Base-by-base conservation (phyloP, 2,329 filamentous ascomycete species). In the Fusarium albosuccineum region DNA sequence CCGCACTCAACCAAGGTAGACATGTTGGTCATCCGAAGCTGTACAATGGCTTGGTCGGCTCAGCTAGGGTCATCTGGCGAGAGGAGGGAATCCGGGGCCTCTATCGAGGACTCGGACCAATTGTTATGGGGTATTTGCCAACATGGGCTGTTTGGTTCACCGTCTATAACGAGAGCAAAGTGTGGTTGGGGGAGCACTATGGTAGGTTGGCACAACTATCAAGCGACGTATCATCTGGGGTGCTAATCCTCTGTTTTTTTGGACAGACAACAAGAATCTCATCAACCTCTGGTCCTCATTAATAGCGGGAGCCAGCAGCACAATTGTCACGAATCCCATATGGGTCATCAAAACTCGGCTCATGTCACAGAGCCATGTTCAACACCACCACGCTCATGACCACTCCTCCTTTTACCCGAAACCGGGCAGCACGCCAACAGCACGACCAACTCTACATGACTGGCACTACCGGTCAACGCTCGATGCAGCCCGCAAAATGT, bases 141-240 rank as follows among this genome's bases (percentile, higher is more conserved):
- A 99, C 96, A 0, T 99, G 96, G 96, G 96, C 95, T 26, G 95
- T 99, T 53, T 99, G 97, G 86, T 93, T 99, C 80, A 97, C 93
- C 22, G 92, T 98, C 37, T 99, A 99, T 80, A 96, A 97, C 78
- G 91, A 91, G 76, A 92, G 92, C 74, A 96, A 97, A 78, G 87
- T 87, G 52, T 90, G 87, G 73, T 86, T 94, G 77, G 87, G 87
- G 70, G 83, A 90, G 53, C 82, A 89, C 66, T 86, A 91, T 74
- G 87, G 90, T 92, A 82, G 40, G 78, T 72, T 16, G 41, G 4
- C 13, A 30, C 8, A 33, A 11, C 41, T 3, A 26, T 26, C 14
- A 17, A 22, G 8, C 6, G n/a, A 33, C 7, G 29, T 5, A 4
- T 8, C 7, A 33, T 37, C 9, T 3, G 29, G 6, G n/a, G 54